Base-by-base conservation (phyloP, 768 basidiomycete genomes). In the Hypholoma sublateritium region DNA sequence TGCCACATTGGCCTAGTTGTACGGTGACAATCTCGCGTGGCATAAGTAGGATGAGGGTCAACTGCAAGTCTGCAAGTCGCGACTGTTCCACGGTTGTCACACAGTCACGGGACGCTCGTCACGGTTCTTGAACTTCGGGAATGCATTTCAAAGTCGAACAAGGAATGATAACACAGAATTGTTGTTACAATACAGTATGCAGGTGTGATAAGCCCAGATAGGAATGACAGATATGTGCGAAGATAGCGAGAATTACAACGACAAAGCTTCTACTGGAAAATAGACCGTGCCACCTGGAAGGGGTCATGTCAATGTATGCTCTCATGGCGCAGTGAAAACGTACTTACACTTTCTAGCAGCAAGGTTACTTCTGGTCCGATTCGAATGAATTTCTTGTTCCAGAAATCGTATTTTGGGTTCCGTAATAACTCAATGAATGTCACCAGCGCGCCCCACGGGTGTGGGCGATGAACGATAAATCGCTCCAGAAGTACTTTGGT, bases 391-490 rank as follows among this genome's bases (percentile, higher is more conserved):
- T 88, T 86, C 69, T 89, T 91, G 80, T 78, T 88, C 90, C 91
- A 93, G 78, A 94, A 94, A 56, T 91, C 89, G 65, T 93, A 94
- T 73, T 88, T 91, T 55, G 85, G 83, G 71, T 95, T 95, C 60
- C 92, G 87, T 50, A 98, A 86, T 60, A 97, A 75, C 73, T 96
- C 93, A 65, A 96, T 94, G 74, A 97, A 96, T 4, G 94, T 93
- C 62, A 93, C 88, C 63, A 96, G 74, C 24, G 94, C 86, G 56
- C 96, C 95, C 94, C 95, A 98, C 24, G 97, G 95, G 65, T 98
- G 95, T 47, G 97, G 97, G 25, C 94, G 87, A 68, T 93, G 89
- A 34, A 94, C 94, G 57, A 98, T 85, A 75, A 97, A 91, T 35
- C 95, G 86, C 69, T 98, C 96, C 64, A 98, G 78, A 35, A 99